Conservation (phyloP, 2,329 filamentous ascomycete species). For the Trematosphaeria pertusa region DNA sequence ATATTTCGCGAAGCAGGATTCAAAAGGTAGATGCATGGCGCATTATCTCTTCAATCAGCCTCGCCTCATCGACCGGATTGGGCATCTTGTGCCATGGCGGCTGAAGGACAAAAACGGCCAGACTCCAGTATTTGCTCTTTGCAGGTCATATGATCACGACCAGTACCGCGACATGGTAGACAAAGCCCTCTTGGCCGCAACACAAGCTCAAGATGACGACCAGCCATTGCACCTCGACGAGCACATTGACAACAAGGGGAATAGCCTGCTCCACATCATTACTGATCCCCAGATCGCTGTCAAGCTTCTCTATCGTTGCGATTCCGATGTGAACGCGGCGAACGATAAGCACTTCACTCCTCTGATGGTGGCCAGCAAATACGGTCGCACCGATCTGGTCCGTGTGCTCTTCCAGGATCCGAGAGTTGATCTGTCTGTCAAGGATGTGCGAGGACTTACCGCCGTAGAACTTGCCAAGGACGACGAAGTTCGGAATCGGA, state of each 20-base stretch:
- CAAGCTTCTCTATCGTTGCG: constrained; percentile 80
- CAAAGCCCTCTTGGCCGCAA: constrained; percentile 77
- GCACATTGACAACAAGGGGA: constrained; percentile 90
- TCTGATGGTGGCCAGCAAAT: constrained; percentile 98
- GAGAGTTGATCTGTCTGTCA: constrained; percentile 82
- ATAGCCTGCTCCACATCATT: constrained; percentile 94
- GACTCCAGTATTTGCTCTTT: constrained; percentile 95
- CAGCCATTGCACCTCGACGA: constrained; percentile 88
- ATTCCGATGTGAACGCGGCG: constrained; percentile 93
- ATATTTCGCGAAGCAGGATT: constrained; percentile 81
- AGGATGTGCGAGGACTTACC: constrained; percentile 86
- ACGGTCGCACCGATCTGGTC: constrained; percentile 93
- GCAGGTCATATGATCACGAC: constrained; percentile 91
- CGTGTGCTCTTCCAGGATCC: constrained; percentile 85
- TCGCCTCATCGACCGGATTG: constrained; percentile 77
- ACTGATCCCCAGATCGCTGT: constrained; percentile 81
- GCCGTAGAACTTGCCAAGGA: constrained; percentile 97
- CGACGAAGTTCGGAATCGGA: constrained; percentile 94
- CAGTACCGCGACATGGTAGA: constrained; percentile 89
- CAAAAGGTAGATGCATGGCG: constrained; percentile 85
- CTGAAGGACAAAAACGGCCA: constrained; percentile 95
- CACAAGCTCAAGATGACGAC: constrained; percentile 75
- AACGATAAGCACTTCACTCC: constrained; percentile 96
- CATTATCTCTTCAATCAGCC: constrained; percentile 97
- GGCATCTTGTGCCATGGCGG: constrained; percentile 81